These are phyloP conservation scores for Casuarina equisetifolia DNA, from an alignment of 306 rosid species.

Conservation along the genomic window DNA sequence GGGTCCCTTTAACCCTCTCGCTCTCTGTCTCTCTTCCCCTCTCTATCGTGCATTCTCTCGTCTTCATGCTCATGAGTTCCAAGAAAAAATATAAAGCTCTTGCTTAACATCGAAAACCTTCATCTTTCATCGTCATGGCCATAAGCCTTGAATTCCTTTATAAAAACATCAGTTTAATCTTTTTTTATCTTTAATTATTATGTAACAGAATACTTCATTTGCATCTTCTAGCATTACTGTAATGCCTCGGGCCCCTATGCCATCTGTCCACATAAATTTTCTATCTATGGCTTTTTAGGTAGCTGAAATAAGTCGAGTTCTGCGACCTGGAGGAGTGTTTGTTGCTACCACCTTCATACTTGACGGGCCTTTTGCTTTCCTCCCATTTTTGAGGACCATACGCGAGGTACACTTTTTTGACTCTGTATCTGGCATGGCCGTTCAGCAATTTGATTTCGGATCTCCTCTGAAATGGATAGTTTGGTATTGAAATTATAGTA, in stretches of 20 bases:
- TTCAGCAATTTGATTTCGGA: background rate
- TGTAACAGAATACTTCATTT: too few relatives aligned
- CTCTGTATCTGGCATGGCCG: constrained; percentile 6
- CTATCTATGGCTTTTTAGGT: constrained; percentile 49
- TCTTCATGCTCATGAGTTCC: too few relatives aligned
- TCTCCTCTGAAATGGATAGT: constrained; percentile 16
- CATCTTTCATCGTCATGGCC: too few relatives aligned
- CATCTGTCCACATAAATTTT: constrained; percentile 9
- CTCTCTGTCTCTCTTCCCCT: too few relatives aligned
- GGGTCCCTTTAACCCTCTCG: too few relatives aligned
- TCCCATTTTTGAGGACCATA: constrained; percentile 55
- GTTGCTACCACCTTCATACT: constrained; percentile 75
- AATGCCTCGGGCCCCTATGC: background rate
- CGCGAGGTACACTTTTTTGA: constrained; percentile 52
- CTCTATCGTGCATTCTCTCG: too few relatives aligned
- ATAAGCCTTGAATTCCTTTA: too few relatives aligned
- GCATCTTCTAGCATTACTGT: background rate
- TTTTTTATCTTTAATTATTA: too few relatives aligned
- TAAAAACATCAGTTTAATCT: too few relatives aligned
- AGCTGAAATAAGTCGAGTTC: constrained; percentile 82
- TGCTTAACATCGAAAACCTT: too few relatives aligned
- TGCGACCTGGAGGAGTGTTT: constrained; percentile 91
- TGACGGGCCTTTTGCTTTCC: constrained; percentile 58
- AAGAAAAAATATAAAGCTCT: too few relatives aligned
- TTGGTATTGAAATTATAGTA: background rate